Base-by-base conservation (phyloP, 2,329 filamentous ascomycete species). In the Colletotrichum coccodes region DNA sequence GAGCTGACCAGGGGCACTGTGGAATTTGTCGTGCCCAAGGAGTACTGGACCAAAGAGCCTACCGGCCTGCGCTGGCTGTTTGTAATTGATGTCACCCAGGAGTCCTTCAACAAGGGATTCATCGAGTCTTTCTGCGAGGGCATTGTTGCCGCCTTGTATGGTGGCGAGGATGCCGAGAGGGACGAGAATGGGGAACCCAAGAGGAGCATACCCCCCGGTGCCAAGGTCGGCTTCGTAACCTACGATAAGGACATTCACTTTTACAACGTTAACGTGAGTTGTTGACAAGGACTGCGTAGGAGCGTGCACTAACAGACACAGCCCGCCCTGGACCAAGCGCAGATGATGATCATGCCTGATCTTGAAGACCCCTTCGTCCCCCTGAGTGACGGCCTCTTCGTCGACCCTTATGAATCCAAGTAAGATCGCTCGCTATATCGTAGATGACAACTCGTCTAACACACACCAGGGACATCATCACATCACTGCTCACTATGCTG, bases 291-390 rank as follows among this genome's bases (percentile, higher is more conserved):
- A 26, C 21, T 36, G 34, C 1, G 8, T 2, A 34, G 3, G 12
- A 34, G 8, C 30, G 21, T 26, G 21, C 23, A 54, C 64, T 63
- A 18, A 69, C 57, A 40, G 16, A 12, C 8, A 9, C 28, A 94
- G 91, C 81, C 94, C 42, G 87, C 87, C 46, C 84, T 98, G 47
- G 92, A 96, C 63, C 91, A 94, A 81, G 94, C 96, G 11, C 96
- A 99, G 77, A 98, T 99, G 94, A 90, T 99, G 85, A 95, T 99
- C 58, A 97, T 99, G 94, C 93, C 96, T 4, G 96, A 99, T 77
- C 88, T 99, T 56, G 95, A 98, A 75, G 96, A 99, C 73, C 96
- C 96, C 0, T 99, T 99, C 78, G 90, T 98, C 18, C 95, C 96
- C 3, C 85, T 99, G 21, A 94, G 93, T 71, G 93, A 97, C 66